Conservation (phyloP, 176 grass and related monocot genomes). For the Phyllostachys edulis region DNA sequence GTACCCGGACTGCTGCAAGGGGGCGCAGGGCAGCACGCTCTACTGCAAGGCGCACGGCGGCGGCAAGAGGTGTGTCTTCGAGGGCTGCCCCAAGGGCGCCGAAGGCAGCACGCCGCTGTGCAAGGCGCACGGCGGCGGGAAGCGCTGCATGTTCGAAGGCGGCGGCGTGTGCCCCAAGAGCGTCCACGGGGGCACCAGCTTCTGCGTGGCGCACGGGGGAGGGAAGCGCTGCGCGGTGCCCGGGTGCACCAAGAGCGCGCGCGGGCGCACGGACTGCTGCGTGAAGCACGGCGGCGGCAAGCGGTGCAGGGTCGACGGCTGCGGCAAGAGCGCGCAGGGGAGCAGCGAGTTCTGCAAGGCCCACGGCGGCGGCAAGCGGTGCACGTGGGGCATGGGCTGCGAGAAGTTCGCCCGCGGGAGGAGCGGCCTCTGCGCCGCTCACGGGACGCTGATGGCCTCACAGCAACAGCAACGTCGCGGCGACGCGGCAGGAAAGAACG, state of each 20-base stretch:
- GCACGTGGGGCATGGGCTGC: slow-evolving; percentile 53
- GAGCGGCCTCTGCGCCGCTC: slow-evolving; percentile 72
- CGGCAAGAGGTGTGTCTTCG: slow-evolving; percentile 64
- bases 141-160: slow-evolving; percentile 60
- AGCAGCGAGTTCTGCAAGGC: slow-evolving; percentile 73
- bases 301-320: slow-evolving; percentile 51
- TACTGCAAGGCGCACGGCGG: slow-evolving; percentile 82
- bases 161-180: slow-evolving; percentile 75
- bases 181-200: slow-evolving; percentile 68
- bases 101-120: slow-evolving; percentile 77
- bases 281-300: slow-evolving; percentile 73
- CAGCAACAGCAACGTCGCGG: slow-evolving; percentile 33
- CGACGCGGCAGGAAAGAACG: slow-evolving; percentile 3
- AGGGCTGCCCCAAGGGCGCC: slow-evolving; percentile 62
- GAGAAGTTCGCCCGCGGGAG: slow-evolving; percentile 70
- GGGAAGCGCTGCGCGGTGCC: slow-evolving; percentile 66
- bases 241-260: slow-evolving; percentile 72
- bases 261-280: slow-evolving; percentile 66
- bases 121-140: slow-evolving; percentile 80
- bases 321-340: slow-evolving; percentile 77
- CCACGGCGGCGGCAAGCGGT: slow-evolving; percentile 71
- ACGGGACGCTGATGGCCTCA: slow-evolving; percentile 47
- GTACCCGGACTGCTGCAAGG: slow-evolving; percentile 61
- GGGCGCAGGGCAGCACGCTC: slow-evolving; percentile 72
- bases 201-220: slow-evolving; percentile 76